phyloP scores from a whole-genome alignment of 176 grass and related monocot species.

The Oropetium thomaeum region DNA sequence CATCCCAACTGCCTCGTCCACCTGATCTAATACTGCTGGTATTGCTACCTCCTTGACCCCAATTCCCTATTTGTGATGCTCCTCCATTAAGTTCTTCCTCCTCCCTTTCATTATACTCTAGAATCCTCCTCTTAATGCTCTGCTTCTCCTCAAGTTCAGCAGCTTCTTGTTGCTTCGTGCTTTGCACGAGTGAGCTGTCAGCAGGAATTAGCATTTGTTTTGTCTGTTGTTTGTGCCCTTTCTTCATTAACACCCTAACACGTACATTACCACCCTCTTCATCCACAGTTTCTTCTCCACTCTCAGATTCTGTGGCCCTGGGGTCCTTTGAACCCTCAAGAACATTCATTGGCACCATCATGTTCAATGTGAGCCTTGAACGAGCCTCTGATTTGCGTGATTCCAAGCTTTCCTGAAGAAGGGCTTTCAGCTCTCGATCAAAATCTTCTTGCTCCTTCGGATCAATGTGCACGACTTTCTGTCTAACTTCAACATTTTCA shows the following conservation, averaged over 20 bases:
- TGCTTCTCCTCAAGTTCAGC: conserved; percentile 94
- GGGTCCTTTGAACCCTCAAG: conserved; percentile 77
- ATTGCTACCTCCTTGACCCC: conserved; percentile 53
- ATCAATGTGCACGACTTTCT: conserved; percentile 81
- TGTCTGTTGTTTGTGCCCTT: conserved; percentile 94
- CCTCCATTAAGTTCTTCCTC: conserved; percentile 79
- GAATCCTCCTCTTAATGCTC: conserved; percentile 79
- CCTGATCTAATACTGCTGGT: conserved; percentile 52
- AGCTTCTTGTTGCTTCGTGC: conserved; percentile 86
- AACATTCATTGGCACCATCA: conserved; percentile 97
- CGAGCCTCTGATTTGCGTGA: conserved; percentile 82
- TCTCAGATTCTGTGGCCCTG: conserved; percentile 60
- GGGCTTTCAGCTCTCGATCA: conserved; percentile 81
- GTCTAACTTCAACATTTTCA: conserved; percentile 71
- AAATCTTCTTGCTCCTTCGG: conserved; percentile 94
- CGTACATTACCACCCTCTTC: conserved; percentile 73
- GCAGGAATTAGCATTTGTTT: conserved; percentile 88
- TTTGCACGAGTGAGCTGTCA: conserved; percentile 83
- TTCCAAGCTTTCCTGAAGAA: conserved; percentile 95
- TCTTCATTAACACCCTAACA: conserved; percentile 96
- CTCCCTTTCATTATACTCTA: conserved; percentile 98
- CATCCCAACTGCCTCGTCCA: conserved; percentile 72
- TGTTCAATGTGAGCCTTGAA: conserved; percentile 75
- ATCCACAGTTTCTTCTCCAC: conserved; percentile 91
- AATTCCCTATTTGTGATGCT: conserved; percentile 54